phyloP scores from a whole-genome alignment of 768 basidiomycete species.

The Boletus subcaerulescens region DNA sequence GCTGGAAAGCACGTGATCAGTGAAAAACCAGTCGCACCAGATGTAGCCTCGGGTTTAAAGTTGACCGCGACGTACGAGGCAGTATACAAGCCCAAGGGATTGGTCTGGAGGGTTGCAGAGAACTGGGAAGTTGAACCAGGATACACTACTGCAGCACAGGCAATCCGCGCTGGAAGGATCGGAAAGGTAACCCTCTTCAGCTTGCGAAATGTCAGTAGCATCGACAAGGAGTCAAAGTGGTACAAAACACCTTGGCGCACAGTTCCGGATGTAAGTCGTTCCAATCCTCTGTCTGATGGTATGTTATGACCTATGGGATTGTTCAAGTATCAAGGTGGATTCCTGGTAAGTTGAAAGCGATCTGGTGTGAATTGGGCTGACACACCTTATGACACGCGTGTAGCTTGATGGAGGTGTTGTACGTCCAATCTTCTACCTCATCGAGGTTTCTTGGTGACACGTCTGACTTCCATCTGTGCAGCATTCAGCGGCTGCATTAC shows the following conservation, averaged over 20 bases:
- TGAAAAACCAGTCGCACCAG: constrained; percentile 83
- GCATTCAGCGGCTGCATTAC: constrained; percentile 67
- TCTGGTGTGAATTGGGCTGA: not conserved
- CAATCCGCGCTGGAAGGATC: constrained; percentile 58
- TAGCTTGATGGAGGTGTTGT: constrained; percentile 81
- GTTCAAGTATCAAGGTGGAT: constrained; percentile 72
- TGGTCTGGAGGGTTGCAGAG: constrained; percentile 82
- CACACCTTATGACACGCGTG: not conserved
- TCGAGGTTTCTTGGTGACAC: not conserved
- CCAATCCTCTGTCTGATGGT: not conserved
- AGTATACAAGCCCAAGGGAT: constrained; percentile 60
- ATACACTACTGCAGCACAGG: constrained; percentile 38
- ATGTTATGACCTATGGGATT: not conserved
- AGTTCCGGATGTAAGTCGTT: constrained; percentile 63
- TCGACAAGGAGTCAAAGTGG: constrained; percentile 66
- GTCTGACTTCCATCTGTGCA: constrained; percentile 20
- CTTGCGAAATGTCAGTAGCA: constrained; percentile 46
- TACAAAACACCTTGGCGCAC: constrained; percentile 85
- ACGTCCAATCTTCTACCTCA: constrained; percentile 26
- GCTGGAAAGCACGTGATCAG: constrained; percentile 87
- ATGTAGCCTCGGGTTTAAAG: constrained; percentile 58
- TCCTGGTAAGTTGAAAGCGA: constrained; percentile 53
- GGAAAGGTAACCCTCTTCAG: constrained; percentile 72
- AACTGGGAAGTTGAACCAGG: constrained; percentile 71
- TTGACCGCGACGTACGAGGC: constrained; percentile 67